Base-by-base conservation (phyloP, 2,329 filamentous ascomycete species). In the Onygenales sp. region DNA sequence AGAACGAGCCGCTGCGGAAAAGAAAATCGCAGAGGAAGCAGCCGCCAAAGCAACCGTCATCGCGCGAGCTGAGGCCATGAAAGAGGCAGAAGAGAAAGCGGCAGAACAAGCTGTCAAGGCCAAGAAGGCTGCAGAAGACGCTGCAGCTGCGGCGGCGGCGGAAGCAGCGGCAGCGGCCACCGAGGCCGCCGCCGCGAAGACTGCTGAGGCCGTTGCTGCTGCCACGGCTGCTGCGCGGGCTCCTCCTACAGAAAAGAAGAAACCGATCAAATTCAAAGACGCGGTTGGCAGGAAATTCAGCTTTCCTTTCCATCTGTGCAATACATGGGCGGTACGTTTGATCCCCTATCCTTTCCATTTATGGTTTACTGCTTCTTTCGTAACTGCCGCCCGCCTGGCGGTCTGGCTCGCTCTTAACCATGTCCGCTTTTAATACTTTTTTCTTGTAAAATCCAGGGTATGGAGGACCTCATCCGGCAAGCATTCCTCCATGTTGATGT, bases 241-340 rank as follows among this genome's bases (percentile, higher is more conserved):
- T 14, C 65, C 68, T n/a, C 73, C 77, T 2, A 76, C 80, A n/a
- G 74, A 77, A 53, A 77, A 77, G 59, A 87, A 88, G 67, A 77
- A 83, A 43, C 88, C 87, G 2, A 88, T 95, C 67, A 85, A 85
- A 60, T 95, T 95, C 74, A 94, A 94, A 70, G 91, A 96, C 66
- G 90, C 90, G 0, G 83, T 96, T 13, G 88, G 88, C 34, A 81
- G 91, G 59, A 95, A 94, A 69, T 96, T 94, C 68, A 93, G 83
- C 70, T 95, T 96, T 64, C 91, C 91, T 1, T 95, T 85, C 71
- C 82, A 91, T 58, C 69, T 94, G 33, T 95, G 90, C 69, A 82
- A 84, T 63, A 93, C 85, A 2, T 94, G 89, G 89, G 75, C 77
- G 74, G 87, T 91, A 81, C 66, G 82, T 79, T 54, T 50, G 7